Evolutionary conservation across 192 early-diverging fungal genomes (phyloP).

Genomic region (Pilobolus umbonatus): DNA sequence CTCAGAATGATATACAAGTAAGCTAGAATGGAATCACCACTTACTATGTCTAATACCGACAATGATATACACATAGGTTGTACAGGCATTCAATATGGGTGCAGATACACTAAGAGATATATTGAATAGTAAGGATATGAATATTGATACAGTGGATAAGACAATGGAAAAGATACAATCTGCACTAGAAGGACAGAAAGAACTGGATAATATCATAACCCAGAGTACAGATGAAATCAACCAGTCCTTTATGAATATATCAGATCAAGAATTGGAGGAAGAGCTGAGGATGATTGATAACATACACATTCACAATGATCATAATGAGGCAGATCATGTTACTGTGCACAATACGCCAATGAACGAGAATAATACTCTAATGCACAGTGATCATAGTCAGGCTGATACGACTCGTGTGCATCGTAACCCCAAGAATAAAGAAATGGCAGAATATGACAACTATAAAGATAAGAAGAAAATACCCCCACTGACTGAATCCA

Average conservation of each 20-base stretch:
- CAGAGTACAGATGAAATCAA: slow-evolving; percentile 33
- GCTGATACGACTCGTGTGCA: too few species aligned
- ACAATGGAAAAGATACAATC: slow-evolving; percentile 60
- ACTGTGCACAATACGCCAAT: too few species aligned
- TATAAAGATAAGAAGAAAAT: too few species aligned
- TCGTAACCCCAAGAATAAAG: too few species aligned
- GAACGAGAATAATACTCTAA: too few species aligned
- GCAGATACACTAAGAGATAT: slow-evolving; percentile 49
- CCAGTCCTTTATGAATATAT: neutral
- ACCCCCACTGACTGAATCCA: neutral
- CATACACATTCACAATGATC: too few species aligned
- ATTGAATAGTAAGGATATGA: slow-evolving; percentile 40
- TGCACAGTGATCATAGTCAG: too few species aligned
- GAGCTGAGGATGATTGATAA: neutral
- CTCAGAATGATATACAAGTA: slow-evolving; percentile 59
- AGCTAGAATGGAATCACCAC: neutral
- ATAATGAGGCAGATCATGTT: too few species aligned
- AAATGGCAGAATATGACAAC: too few species aligned
- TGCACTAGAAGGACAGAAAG: slow-evolving; percentile 52
- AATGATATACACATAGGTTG: slow-evolving; percentile 35
- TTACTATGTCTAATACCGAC: slow-evolving; percentile 3
- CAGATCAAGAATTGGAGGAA: neutral
- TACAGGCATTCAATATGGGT: slow-evolving; percentile 57
- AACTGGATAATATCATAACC: slow-evolving; percentile 56
- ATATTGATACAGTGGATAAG: slow-evolving; percentile 45